These are phyloP conservation scores for Calonectria pauciramosa DNA, from an alignment of 2,329 filamentous ascomycete species.

Conservation along the genomic window DNA sequence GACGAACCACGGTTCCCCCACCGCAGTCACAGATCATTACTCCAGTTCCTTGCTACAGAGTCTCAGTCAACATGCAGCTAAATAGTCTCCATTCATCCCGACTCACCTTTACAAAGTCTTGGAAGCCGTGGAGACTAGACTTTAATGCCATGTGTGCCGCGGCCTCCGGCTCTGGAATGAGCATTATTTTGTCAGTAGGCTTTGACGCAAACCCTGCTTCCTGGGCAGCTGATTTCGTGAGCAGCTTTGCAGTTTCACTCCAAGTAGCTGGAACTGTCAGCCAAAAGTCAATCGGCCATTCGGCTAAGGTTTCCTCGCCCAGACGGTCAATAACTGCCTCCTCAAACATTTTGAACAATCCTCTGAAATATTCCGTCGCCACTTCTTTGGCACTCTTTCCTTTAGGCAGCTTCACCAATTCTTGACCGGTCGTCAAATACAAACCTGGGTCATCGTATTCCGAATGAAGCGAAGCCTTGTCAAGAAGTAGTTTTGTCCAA, in stretches of 20 bases:
- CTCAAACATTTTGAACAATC: slow-evolving; percentile 26
- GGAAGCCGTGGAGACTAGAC: slow-evolving; percentile 9
- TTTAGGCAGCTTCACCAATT: slow-evolving; percentile 17
- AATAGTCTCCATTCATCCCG: slow-evolving; percentile 45
- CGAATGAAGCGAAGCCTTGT: slow-evolving; percentile 12
- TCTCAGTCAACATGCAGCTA: neutral
- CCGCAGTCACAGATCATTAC: slow-evolving; percentile 23
- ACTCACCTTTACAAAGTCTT: slow-evolving; percentile 65
- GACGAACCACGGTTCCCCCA: slow-evolving; percentile 14
- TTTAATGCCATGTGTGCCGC: slow-evolving; percentile 24
- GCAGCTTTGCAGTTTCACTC: slow-evolving; percentile 23
- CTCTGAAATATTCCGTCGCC: slow-evolving; percentile 24
- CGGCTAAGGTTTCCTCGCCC: neutral
- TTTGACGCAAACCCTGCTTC: slow-evolving; percentile 20
- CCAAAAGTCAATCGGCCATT: slow-evolving; percentile 26
- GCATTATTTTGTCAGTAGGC: slow-evolving; percentile 15
- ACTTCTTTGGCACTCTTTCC: slow-evolving; percentile 26
- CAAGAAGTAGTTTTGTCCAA: slow-evolving; percentile 34
- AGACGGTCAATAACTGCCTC: neutral
- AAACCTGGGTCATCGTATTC: slow-evolving; percentile 25
- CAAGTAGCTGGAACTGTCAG: slow-evolving; percentile 31
- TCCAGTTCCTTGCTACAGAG: neutral
- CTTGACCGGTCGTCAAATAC: neutral
- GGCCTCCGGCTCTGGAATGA: slow-evolving; percentile 32
- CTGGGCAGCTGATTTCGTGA: slow-evolving; percentile 24